Percentiles rank a stretch among this genome's conserved stretches.
Evolutionary conservation across 176 grass and related monocot genomes (phyloP).

Genomic region (Guadua angustifolia): DNA sequence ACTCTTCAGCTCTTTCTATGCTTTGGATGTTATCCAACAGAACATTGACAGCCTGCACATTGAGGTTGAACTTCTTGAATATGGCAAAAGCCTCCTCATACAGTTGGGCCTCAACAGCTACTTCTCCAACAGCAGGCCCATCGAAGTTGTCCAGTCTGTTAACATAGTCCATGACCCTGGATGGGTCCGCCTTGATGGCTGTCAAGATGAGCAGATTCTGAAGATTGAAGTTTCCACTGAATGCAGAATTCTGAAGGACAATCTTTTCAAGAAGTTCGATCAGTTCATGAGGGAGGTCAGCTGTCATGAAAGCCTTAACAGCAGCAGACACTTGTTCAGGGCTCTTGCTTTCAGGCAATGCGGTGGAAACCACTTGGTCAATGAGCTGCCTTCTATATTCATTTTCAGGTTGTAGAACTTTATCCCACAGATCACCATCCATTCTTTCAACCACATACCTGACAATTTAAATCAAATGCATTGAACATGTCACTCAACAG

Average conservation of each 20-base stretch:
- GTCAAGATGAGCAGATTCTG: slow-evolving; percentile 98
- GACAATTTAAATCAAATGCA: slow-evolving; percentile 37
- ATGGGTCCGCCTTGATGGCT: slow-evolving; percentile 94
- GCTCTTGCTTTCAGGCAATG: slow-evolving; percentile 97
- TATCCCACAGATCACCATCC: slow-evolving; percentile 98
- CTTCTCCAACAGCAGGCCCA: slow-evolving; percentile 95
- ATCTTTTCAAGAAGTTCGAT: slow-evolving; percentile 99
- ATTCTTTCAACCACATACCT: slow-evolving; percentile 99
- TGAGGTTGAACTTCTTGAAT: slow-evolving; percentile 98
- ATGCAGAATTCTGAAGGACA: slow-evolving; percentile 95
- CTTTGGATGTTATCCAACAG: slow-evolving; percentile 86
- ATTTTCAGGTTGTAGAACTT: slow-evolving; percentile 93
- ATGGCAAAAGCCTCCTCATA: slow-evolving; percentile 99
- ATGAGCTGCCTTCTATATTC: slow-evolving; percentile 98
- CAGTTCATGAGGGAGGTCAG: slow-evolving; percentile 94
- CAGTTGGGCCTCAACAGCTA: slow-evolving; percentile 91
- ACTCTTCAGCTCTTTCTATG: slow-evolving; percentile 96
- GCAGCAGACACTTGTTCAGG: slow-evolving; percentile 99
- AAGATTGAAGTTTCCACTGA: slow-evolving; percentile 97
- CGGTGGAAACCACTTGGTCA: slow-evolving; percentile 98
- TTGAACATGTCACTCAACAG: slow-evolving; percentile 25
- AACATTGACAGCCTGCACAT: slow-evolving; percentile 96
- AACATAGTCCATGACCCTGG: slow-evolving; percentile 95
- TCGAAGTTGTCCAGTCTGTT: slow-evolving; percentile 99
- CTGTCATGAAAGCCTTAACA: slow-evolving; percentile 99